Evolutionary conservation across 2,329 filamentous ascomycete genomes (phyloP).

Genomic region (Xylariaceae sp.): DNA sequence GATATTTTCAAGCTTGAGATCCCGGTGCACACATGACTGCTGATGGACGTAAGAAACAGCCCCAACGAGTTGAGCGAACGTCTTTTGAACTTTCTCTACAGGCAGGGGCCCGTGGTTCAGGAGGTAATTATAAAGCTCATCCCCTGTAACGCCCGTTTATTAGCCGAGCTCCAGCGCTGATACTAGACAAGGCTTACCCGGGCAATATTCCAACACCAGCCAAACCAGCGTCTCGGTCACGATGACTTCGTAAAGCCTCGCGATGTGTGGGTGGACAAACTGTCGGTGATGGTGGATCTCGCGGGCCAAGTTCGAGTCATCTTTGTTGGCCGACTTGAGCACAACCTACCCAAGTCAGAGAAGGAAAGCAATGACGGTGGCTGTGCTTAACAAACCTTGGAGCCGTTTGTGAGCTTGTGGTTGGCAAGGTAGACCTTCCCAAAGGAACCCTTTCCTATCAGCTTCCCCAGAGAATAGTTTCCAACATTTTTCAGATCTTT

Average conservation of each 20-base stretch:
- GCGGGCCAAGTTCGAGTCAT: conserved; percentile 89
- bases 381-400: conserved; percentile 63
- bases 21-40: conserved; percentile 92
- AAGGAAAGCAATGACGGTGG: conserved; percentile 2
- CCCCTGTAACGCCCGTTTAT: conserved; percentile 53
- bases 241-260: conserved; percentile 94
- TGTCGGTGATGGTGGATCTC: conserved; percentile 99
- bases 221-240: conserved; percentile 93
- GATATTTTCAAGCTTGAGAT: conserved; percentile 95
- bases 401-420: conserved; percentile 97
- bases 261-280: conserved; percentile 96
- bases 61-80: conserved; percentile 91
- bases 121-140: conserved; percentile 96
- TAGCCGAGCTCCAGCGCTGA: conserved; percentile 21
- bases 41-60: conserved; percentile 93
- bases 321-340: conserved; percentile 94
- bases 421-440: conserved; percentile 95
- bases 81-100: conserved; percentile 84
- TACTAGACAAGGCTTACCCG: conserved; percentile 52
- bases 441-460: conserved; percentile 97
- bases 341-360: conserved; percentile 64
- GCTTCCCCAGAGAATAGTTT: conserved; percentile 84
- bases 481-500: conserved; percentile 88
- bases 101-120: conserved; percentile 80
- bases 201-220: conserved; percentile 95